Base-by-base conservation (phyloP, 495 filamentous ascomycete species). In the Podospora fimiseda region DNA sequence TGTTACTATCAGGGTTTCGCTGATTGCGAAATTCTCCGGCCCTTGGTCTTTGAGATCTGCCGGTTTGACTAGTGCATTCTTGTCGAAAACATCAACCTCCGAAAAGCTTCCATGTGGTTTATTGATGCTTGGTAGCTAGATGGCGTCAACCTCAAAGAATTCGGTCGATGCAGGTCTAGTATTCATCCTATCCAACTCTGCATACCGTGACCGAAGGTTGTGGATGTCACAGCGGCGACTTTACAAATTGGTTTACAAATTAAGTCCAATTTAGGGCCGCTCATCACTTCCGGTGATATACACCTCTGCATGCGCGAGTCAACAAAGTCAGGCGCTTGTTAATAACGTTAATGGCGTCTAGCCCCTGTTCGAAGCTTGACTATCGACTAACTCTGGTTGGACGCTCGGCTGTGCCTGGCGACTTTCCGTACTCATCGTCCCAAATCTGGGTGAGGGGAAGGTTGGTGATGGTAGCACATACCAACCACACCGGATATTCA, bases 201-300 rank as follows among this genome's bases (percentile, higher is more conserved):
- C 39, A 43, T 43, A 43, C 50, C 43, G 21, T 6, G 39, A 43
- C 21, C 39, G 16, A 37, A 30, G 50, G 41, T 27, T 19, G 23
- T 42, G 43, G 45, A 52, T 47, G 53, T 51, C 48, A 40, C 37
- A 42, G 38, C 23, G 46, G 53, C 47, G 52, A 57, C n/a, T 22
- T 22, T 49, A 30, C 43, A 63, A 56, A 68, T 63, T 63, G 56
- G 30, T 27, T 39, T 24, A 33, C 56, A 60, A 59, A 63, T 68
- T 53, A 61, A 59, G 50, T 14, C 7, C 56, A 65, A 68, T 65
- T 19, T 63, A 58, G 16, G 22, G 18, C 39, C 60, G 58, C 60
- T 51, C 51, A 57, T 60, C 54, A 52, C 52, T 55, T 65, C 58
- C 62, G 62, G 55, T 50, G 52, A 53, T 61, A 60, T 60, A 57